Percentiles rank a stretch among this genome's conserved stretches.
phyloP scores from a whole-genome alignment of 2,329 filamentous ascomycete genomes.

The Epichloe scottii region DNA sequence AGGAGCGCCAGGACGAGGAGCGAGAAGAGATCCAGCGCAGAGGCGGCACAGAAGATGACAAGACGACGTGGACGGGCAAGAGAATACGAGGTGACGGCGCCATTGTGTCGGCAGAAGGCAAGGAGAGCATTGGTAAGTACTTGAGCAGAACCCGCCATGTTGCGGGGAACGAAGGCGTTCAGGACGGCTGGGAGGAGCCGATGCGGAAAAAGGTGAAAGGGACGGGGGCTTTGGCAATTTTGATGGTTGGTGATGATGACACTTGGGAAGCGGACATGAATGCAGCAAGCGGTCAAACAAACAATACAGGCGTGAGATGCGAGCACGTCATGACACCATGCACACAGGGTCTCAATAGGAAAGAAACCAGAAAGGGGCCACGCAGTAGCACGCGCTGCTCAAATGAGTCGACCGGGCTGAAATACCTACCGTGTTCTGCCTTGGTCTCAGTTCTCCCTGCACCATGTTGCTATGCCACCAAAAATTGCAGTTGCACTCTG shows the following conservation, averaged over 20 bases:
- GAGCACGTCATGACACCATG: too few species aligned
- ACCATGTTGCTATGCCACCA: too few species aligned
- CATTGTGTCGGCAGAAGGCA: constrained; percentile 30
- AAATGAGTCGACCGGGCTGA: too few species aligned
- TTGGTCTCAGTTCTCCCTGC: too few species aligned
- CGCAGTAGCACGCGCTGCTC: too few species aligned
- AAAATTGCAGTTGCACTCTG: too few species aligned
- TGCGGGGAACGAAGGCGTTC: constrained; percentile 41
- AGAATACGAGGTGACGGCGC: constrained; percentile 59
- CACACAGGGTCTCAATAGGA: too few species aligned
- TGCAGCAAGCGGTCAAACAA: neutral
- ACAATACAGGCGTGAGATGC: neutral
- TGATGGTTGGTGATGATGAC: constrained; percentile 63
- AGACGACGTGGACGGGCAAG: constrained; percentile 93
- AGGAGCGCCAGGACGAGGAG: constrained; percentile 43
- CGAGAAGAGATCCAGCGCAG: constrained; percentile 48
- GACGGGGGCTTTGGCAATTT: constrained; percentile 82
- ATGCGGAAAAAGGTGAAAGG: constrained; percentile 67
- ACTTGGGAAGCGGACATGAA: neutral
- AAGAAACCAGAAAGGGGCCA: too few species aligned
- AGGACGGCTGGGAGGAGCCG: constrained; percentile 47
- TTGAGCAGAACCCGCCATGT: constrained; percentile 44
- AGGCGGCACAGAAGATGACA: constrained; percentile 75
- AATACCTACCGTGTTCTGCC: too few species aligned
- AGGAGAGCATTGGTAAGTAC: constrained; percentile 63